Base-by-base conservation (phyloP, 345 rosid species). In the Cardiospermum halicacabum region DNA sequence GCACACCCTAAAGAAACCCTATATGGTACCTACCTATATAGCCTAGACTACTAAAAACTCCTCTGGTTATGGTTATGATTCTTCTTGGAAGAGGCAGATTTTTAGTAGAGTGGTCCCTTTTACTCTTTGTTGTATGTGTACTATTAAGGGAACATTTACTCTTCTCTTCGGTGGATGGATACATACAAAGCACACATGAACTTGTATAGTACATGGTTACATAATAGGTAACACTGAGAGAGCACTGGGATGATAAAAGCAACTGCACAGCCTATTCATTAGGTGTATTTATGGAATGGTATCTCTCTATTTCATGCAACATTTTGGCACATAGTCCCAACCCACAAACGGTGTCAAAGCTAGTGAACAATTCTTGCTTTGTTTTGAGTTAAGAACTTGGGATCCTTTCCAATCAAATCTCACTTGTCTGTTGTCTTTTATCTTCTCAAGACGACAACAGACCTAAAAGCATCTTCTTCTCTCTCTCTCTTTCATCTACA, bases 161-260 rank as follows among this genome's bases (percentile, higher is more conserved):
- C 50, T 22, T 19, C 19, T 42, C 25, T 37, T 55, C 62, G 24
- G 26, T 16, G 9, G 13, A 65, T n/a, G 21, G 51, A 39, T 16
- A 53, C 21, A 30, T 31, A 36, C 56, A 11, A 53, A 31, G 30
- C 21, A 48, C 30, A 19, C 56, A 48, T 51, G 27, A 51, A 25
- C 1, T 3, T 9, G 56, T 54, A 0, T 1, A 9, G 26, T 36
- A 51, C 12, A 26, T 30, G 11, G 53, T 57, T 54, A 61, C 63
- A 36, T 42, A 68, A 50, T 61, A 60, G 61, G 61, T 10, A 64
- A 71, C 58, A 68, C 7, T 31, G 11, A n/a, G 12, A 53, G n/a
- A 24, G 34, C 72, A 24, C 49, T 1, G 28, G 19, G 31, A 60
- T 37, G 8, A 18, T 28, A 30, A 47, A 54, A 32, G 43, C 54